A percentile compares a stretch with the other conserved stretches of the same genome.
These are phyloP conservation scores for Rubus idaeus DNA, from an alignment of 306 rosid genomes.

Conservation along the genomic window DNA sequence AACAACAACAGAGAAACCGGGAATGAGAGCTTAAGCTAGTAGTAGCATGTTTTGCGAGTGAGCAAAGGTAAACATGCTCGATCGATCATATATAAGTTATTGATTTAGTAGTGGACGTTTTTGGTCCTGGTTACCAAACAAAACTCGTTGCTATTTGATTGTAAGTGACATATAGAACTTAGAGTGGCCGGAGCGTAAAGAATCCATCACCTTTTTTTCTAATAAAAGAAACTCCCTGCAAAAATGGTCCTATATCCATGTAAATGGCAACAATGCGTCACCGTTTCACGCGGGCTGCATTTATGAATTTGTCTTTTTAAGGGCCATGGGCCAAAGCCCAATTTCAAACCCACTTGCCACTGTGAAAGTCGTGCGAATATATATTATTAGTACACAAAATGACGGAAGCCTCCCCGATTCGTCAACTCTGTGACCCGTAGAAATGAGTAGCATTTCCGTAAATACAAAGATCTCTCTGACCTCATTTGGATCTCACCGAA, in stretches of 20 bases:
- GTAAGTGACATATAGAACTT: not conserved
- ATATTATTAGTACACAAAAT: not conserved
- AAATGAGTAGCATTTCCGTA: not conserved
- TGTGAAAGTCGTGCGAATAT: no score
- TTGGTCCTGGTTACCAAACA: not conserved
- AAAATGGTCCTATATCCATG: not conserved
- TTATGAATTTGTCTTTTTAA: not conserved
- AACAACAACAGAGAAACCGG: no score
- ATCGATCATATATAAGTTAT: no score
- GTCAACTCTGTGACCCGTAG: not conserved
- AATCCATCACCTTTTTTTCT: not conserved
- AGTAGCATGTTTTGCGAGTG: no score
- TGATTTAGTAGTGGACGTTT: not conserved
- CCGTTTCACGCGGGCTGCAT: not conserved
- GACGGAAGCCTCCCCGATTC: constrained; percentile 5
- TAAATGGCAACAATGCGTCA: not conserved
- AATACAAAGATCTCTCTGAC: not conserved
- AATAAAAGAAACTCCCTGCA: no score
- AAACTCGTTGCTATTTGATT: not conserved
- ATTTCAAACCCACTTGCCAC: not conserved
- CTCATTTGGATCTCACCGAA: not conserved
- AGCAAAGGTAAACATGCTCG: no score
- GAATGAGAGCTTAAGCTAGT: no score
- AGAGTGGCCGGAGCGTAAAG: not conserved
- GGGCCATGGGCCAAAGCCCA: not conserved